Base-by-base conservation (phyloP, 1,284 basidiomycete genomes). In the Ganoderma meredithae region DNA sequence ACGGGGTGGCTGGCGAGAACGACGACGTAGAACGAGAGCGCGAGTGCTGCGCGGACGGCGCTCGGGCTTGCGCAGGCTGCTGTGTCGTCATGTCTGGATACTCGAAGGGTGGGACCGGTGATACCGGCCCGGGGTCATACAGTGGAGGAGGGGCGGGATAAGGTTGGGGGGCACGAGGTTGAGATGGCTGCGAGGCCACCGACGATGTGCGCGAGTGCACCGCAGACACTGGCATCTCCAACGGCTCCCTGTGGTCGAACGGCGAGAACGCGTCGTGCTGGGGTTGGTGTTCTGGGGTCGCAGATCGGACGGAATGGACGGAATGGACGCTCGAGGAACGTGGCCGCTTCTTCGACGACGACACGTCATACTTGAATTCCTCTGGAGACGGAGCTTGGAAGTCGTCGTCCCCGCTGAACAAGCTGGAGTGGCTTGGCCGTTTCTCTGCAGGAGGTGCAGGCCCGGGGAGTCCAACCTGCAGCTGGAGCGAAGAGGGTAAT, bases 251-350 rank as follows among this genome's bases (percentile, higher is more conserved):
- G 9, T 39, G 27, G 0, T 43, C 27, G n/a, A 49, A 55, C 7
- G 62, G 65, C 12, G 67, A 69, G 7, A 36, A 63, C 8, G 55
- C 59, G 10, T 39, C 36, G 36, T 39, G 8, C 36, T 9, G 36
- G 36, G 36, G 36, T n/a, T 69, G 64, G 2, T 62, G 27, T 7
- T 72, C 55, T 39, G 63, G 31, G 3, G 43, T 27, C 8, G 55
- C 60, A 10, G 71, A 72, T 6, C 31, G 52, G 2, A 33, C 52
- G 17, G 52, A 55, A 15, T 65, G 65, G 9, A 69, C 25, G 27
- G 67, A 69, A 43, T 69, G 71, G 3, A 67, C 59, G 47, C 71
- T 72, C 19, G 67, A 25, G 6, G 71, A 67, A 5, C 71, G 71
- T 7, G 63, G 63, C 0, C 71, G 63, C 56, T 72, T 72, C 17